Base-by-base conservation (phyloP, 2,329 filamentous ascomycete species). In the Metarhizium guizhouense region DNA sequence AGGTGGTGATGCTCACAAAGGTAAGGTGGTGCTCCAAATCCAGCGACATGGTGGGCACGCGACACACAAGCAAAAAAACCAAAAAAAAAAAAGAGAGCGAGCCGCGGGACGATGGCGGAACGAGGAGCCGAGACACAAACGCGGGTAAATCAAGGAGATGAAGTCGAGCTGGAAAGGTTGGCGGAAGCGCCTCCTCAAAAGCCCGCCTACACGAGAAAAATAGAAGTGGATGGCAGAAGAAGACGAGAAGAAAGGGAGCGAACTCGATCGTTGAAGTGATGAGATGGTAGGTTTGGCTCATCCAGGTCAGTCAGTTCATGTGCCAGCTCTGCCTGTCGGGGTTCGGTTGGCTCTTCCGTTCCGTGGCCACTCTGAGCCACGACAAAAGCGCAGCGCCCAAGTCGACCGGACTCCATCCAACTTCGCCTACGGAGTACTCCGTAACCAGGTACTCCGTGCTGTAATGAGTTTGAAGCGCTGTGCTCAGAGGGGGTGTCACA, bases 11-110 rank as follows among this genome's bases (percentile, higher is more conserved):
- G 51, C 42, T 53, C 51, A 94, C 89, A 74, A 92, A 92, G 72
- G 83, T 83, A 65, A 94, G 78, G 68, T 93, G 89, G 69, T 84
- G 87, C 75, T 94, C 89, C 53, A 94, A 80, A 66, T 92, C 86
- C 66, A 94, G 80, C 63, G 83, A 82, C 82, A 85, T 85, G 59
- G 58, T 66, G 63, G 59, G 53, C 50, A 59, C 51, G 56, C 52
- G 40, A 56, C 53, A 54, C 53, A 53, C 49, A 45, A 47, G 45
- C 18, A 7, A 40, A 29, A 16, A 47, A 3, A n/a, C 25, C 25
- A 25, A 25, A 20, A 18, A 48, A 18, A 48, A 45, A 53, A 51
- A 47, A 42, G 16, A 34, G 50, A 56, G 48, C 42, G 29, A 50
- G 40, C 30, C 48, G 48, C 48, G n/a, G 48, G 48, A 51, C 38